Evolutionary conservation across 352 stramenopile genomes (phyloP), one percentile per base, ranked within the genome.

Genomic region (Pythium phragmitis): DNA sequence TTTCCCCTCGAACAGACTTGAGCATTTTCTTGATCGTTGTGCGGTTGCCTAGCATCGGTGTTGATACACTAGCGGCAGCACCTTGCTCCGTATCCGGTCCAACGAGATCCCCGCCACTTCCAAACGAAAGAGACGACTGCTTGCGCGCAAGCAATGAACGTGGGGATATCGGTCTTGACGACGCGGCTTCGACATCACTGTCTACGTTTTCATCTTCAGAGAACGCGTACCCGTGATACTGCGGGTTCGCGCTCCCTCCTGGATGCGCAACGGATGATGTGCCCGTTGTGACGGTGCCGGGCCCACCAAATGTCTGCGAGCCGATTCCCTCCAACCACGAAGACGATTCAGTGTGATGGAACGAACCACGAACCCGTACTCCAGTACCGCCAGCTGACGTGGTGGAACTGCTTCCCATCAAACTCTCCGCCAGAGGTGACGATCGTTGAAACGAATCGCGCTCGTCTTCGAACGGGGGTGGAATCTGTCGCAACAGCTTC

Each of bases 161-260:
- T 59, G 37, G 75, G 3, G 65, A 60, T 8, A 23, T 23, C 7
- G 56, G 52, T 19, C 49, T 34, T 14, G 59, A 42, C 30, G 69
- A 74, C 2, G 73, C 73, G 61, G 71, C 70, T 56, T 88, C 80
- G 0, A 88, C 72, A 28, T 88, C 79, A 47, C 79, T 90, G 52
- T 91, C 78, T 7, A 88, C 74, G 43, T 88, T 84, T 33, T 92
- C 84, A 26, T 91, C 79, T 60, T 92, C 80, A 7, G 84, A 91
- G 63, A 92, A 92, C 3, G 84, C 84, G 48, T 92, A 92, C 9
- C 84, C 84, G 58, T 88, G 81, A 57, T 92, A 92, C 49, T 80
- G 62, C 8, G 73, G 28, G 23, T 34, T 59, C 12, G 23, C 34
- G 21, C 17, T 67, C 7, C n/a, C 14, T 21, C n/a, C 50, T 34